A percentile compares a stretch with the other conserved stretches of the same genome.
Evolutionary conservation across 768 basidiomycete genomes (phyloP).

Genomic region (Rhodotorula sphaerocarpa): DNA sequence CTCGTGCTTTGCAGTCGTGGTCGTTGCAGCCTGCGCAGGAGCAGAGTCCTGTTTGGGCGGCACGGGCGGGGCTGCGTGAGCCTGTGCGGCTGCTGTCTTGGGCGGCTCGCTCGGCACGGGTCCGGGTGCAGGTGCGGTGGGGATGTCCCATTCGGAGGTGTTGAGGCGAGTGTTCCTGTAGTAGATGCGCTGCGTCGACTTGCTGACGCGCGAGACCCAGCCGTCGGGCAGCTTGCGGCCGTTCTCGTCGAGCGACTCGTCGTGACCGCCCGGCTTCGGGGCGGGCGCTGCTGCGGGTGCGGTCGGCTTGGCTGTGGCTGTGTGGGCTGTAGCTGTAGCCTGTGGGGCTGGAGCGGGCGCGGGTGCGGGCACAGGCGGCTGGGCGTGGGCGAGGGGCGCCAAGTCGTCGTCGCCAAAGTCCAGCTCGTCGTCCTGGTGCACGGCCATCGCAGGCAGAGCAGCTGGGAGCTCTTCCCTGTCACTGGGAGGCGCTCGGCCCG

Average conservation of each 20-base stretch:
- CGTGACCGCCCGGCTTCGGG: not conserved
- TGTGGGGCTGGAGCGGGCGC: not conserved
- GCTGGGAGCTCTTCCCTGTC: too few species aligned
- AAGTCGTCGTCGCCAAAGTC: slow-evolving; percentile 38
- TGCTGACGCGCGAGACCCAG: slow-evolving; percentile 25
- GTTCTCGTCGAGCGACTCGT: slow-evolving; percentile 10
- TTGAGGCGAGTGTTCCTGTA: slow-evolving; percentile 26
- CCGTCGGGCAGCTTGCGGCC: slow-evolving; percentile 21
- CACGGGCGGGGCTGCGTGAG: not conserved
- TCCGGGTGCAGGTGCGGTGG: slow-evolving; percentile 5
- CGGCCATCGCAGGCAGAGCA: too few species aligned
- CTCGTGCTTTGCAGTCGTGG: too few species aligned
- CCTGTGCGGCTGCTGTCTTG: not conserved
- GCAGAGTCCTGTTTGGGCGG: not conserved
- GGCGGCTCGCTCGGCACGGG: not conserved
- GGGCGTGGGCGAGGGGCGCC: not conserved
- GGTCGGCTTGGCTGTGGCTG: not conserved
- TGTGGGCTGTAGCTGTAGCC: not conserved
- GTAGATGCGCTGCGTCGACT: slow-evolving; percentile 23
- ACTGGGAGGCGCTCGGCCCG: not conserved
- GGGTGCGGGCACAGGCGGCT: not conserved
- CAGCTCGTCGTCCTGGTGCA: slow-evolving; percentile 30
- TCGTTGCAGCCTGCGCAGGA: too few species aligned
- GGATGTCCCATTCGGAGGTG: slow-evolving; percentile 28
- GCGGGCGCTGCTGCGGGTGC: not conserved